Percentiles rank a stretch among this genome's conserved stretches.
These are phyloP conservation scores for Sextonia rubra DNA, from an alignment of 164 flowering plant species.

Conservation along the genomic window DNA sequence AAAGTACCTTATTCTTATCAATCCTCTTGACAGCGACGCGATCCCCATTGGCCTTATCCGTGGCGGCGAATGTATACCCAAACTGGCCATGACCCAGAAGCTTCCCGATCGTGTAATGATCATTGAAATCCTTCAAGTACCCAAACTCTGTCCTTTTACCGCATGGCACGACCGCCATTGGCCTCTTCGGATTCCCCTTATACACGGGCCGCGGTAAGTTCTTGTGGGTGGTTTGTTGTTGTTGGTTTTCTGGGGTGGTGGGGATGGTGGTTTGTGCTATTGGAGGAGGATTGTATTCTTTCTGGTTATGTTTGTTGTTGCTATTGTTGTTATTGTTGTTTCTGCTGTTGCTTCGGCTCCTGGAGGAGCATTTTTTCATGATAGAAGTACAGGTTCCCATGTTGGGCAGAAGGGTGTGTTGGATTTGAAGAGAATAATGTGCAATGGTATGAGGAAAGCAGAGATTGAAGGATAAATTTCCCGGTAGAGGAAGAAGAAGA, in stretches of 20 bases:
- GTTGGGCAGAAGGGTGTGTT: slow-evolving; percentile 7
- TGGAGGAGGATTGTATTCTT: slow-evolving; percentile 9
- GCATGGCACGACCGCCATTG: slow-evolving; percentile 39
- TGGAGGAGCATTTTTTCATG: slow-evolving; percentile 60
- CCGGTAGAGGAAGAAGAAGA: not conserved
- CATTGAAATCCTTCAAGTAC: slow-evolving; percentile 68
- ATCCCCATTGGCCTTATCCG: slow-evolving; percentile 65
- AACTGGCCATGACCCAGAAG: slow-evolving; percentile 94
- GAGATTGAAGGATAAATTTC: not conserved
- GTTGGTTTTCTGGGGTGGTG: slow-evolving; percentile 8
- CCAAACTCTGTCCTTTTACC: slow-evolving; percentile 94
- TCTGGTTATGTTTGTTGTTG: not conserved
- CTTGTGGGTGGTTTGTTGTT: slow-evolving; percentile 6
- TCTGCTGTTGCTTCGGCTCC: slow-evolving; percentile 36
- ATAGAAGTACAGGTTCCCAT: slow-evolving; percentile 89
- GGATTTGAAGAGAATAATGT: slow-evolving; percentile 6
- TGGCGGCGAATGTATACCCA: slow-evolving; percentile 89
- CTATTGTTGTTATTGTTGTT: not conserved
- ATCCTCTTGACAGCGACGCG: slow-evolving; percentile 93
- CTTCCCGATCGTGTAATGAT: slow-evolving; percentile 64
- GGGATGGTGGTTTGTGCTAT: not conserved
- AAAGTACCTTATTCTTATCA: slow-evolving; percentile 80
- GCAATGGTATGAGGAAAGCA: not conserved
- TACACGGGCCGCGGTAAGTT: slow-evolving; percentile 18
- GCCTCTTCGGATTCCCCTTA: slow-evolving; percentile 26